Evolutionary conservation across 75 land plant species (phyloP).

Genomic region (Pinus taeda): DNA sequence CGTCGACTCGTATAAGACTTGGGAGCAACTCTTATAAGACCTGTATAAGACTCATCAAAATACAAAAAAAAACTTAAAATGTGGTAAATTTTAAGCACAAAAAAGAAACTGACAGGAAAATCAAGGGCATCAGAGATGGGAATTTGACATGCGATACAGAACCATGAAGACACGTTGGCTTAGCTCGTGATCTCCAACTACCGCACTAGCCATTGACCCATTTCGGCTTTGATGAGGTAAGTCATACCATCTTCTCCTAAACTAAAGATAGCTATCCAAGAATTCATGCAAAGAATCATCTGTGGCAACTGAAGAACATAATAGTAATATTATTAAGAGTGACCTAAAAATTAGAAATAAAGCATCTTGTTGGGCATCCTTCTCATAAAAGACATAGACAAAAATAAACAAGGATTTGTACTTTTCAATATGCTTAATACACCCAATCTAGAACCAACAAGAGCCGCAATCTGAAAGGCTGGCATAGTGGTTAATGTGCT

Average conservation of each 20-base stretch:
- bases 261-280: slow-evolving; percentile 88
- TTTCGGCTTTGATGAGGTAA: slow-evolving; percentile 50
- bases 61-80: too few species aligned
- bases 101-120: neutral
- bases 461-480: neutral
- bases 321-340: neutral
- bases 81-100: too few species aligned
- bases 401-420: slow-evolving; percentile 4
- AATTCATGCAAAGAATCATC: slow-evolving; percentile 69
- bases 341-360: neutral
- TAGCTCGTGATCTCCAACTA: slow-evolving; percentile 88
- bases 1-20: too few species aligned
- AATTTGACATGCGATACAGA: slow-evolving; percentile 75
- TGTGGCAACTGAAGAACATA: slow-evolving; percentile 56
- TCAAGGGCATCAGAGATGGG: neutral
- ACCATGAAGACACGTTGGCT: slow-evolving; percentile 89
- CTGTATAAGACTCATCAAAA: too few species aligned
- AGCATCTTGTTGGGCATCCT: neutral
- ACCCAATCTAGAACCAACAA: neutral
- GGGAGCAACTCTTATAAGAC: too few species aligned
- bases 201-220: slow-evolving; percentile 62
- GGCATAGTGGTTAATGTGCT: too few species aligned
- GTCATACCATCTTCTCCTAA: slow-evolving; percentile 92
- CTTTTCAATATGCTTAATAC: neutral
- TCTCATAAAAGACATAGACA: neutral